Conservation (phyloP, 2,329 filamentous ascomycete species). For the Aspergillus fumigatiaffinis region DNA sequence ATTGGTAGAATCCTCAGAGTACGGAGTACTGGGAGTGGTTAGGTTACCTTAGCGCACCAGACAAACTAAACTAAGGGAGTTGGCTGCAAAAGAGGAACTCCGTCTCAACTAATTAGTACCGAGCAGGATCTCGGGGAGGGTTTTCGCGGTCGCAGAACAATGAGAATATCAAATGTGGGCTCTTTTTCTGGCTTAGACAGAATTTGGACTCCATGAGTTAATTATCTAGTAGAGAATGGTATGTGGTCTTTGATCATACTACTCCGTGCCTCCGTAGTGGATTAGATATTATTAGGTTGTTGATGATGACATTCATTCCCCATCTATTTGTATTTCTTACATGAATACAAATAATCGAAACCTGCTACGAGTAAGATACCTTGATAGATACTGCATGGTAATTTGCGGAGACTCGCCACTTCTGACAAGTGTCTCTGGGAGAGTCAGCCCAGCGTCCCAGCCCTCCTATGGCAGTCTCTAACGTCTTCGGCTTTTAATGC, state of each 20-base stretch:
- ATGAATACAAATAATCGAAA: not conserved
- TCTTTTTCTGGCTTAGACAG: not conserved
- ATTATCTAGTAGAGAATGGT: not conserved
- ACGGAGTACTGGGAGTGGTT: too few species aligned
- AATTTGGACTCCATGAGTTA: not conserved
- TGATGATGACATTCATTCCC: not conserved
- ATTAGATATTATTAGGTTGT: not conserved
- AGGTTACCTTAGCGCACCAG: not conserved
- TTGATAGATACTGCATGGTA: not conserved
- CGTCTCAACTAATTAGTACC: too few species aligned
- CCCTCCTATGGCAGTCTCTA: too few species aligned
- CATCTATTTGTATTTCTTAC: not conserved
- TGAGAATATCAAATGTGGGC: not conserved
- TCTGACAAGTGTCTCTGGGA: not conserved
- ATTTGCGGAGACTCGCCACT: not conserved
- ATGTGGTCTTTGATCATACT: not conserved
- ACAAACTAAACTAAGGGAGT: not conserved
- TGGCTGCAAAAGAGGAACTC: not conserved
- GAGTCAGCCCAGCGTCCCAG: too few species aligned
- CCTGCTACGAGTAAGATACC: not conserved
- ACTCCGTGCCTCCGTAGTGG: not conserved
- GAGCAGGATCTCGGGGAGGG: too few species aligned
- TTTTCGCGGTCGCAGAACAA: not conserved
- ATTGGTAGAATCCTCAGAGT: not conserved
- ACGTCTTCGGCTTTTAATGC: too few species aligned